These are phyloP conservation scores for Pochonia chlamydosporia DNA, from an alignment of 2,329 filamentous ascomycete genomes.

Conservation along the genomic window DNA sequence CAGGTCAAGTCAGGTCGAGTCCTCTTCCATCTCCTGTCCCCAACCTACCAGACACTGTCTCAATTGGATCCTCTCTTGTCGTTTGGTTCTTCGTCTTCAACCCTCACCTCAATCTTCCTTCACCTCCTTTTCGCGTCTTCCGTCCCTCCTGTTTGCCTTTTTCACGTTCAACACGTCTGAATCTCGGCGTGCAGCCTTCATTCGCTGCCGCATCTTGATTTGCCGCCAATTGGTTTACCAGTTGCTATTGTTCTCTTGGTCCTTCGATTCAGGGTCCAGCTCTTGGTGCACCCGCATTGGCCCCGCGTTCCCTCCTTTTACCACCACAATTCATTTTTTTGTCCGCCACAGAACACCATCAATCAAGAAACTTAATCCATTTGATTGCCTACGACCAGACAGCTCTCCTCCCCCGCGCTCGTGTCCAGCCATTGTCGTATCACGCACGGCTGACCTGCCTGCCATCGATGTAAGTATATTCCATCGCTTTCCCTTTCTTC, in stretches of 20 bases:
- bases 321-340: constrained; percentile 6
- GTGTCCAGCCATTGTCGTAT: not conserved
- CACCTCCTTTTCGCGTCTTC: not conserved
- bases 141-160: not conserved
- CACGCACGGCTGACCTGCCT: not conserved
- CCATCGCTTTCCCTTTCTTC: not conserved
- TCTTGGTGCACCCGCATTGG: constrained; percentile 3
- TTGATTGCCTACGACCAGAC: no score
- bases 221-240: not conserved
- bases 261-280: constrained; percentile 1
- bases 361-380: constrained; percentile 1
- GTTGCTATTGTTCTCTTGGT: constrained; percentile 6
- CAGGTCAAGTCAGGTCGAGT: no score
- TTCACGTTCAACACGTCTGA: not conserved
- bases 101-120: not conserved
- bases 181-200: not conserved
- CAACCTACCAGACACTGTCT: no score
- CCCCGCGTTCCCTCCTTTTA: constrained; percentile 8
- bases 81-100: not conserved
- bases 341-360: constrained; percentile 4
- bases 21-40: no score
- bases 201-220: not conserved
- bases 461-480: constrained; percentile 3
- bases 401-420: not conserved
- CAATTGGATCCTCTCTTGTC: not conserved